phyloP scores from a whole-genome alignment of 2,329 filamentous ascomycete species.

The Xylaria sp. region DNA sequence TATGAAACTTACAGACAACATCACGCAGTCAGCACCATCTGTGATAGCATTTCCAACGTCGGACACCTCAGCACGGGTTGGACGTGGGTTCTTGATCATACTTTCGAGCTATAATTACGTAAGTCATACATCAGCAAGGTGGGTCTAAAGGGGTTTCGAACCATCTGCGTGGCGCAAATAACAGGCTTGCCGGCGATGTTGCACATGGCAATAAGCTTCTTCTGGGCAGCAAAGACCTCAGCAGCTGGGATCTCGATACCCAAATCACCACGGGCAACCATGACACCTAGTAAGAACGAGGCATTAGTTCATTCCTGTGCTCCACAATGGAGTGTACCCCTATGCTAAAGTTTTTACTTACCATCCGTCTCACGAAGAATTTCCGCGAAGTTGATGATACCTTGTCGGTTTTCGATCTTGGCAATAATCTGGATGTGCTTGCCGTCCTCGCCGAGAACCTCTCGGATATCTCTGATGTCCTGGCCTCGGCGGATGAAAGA shows the following conservation, averaged over 20 bases:
- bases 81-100: constrained; percentile 99
- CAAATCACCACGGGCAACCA: constrained; percentile 98
- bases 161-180: constrained; percentile 98
- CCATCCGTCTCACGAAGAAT: constrained; percentile 96
- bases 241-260: constrained; percentile 99
- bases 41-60: constrained; percentile 98
- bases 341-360: constrained; percentile 42
- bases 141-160: constrained; percentile 9
- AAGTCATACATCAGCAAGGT: constrained; percentile 5
- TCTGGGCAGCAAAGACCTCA: constrained; percentile 99
- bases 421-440: constrained; percentile 99
- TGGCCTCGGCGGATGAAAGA: constrained; percentile 96
- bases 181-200: constrained; percentile 99
- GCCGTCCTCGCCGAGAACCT: constrained; percentile 89
- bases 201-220: constrained; percentile 99
- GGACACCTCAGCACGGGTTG: constrained; percentile 97
- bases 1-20: constrained; percentile 74
- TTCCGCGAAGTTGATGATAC: constrained; percentile 99
- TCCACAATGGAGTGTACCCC: not conserved
- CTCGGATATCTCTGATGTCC: constrained; percentile 91
- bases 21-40: constrained; percentile 98
- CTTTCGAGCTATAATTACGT: constrained; percentile 74
- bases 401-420: constrained; percentile 99
- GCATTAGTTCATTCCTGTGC: not conserved
- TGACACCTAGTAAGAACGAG: constrained; percentile 64